Evolutionary conservation across 805 yeast species (phyloP).

Genomic region (Deakozyma indianensis): DNA sequence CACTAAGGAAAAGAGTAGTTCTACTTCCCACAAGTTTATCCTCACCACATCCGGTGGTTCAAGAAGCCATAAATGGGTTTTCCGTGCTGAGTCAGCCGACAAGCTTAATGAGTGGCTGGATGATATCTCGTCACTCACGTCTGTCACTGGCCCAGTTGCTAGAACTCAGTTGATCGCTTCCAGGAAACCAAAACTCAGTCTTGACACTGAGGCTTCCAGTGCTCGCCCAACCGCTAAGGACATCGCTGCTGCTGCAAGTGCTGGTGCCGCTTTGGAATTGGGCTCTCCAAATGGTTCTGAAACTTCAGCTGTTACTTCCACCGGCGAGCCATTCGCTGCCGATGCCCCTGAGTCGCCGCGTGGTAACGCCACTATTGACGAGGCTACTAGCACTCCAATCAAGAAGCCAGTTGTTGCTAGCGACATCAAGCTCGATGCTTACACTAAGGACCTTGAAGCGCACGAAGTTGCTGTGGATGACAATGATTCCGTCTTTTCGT

Average conservation of each 20-base stretch:
- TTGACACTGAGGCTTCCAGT: background rate
- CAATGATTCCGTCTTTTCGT: conserved; percentile 18
- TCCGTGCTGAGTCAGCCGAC: conserved; percentile 73
- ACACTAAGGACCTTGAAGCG: background rate
- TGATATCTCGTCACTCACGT: conserved; percentile 56
- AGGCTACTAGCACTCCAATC: conserved; percentile 9
- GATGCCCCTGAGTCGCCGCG: conserved; percentile 2
- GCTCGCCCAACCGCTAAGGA: conserved; percentile 3
- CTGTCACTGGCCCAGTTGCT: conserved; percentile 21
- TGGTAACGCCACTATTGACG: conserved; percentile 7
- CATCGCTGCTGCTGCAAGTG: conserved; percentile 5
- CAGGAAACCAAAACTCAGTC: conserved; percentile 1
- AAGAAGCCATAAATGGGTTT: conserved; percentile 61
- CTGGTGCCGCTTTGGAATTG: conserved; percentile 1
- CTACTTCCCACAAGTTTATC: conserved; percentile 46
- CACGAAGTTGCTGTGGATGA: conserved; percentile 11
- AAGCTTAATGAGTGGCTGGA: conserved; percentile 75
- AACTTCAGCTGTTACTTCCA: conserved; percentile 15
- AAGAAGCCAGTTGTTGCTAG: conserved; percentile 7
- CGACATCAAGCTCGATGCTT: conserved; percentile 3
- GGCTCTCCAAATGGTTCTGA: conserved; percentile 12
- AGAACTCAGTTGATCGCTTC: background rate
- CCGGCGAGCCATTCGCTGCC: conserved; percentile 13
- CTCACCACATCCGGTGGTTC: conserved; percentile 36
- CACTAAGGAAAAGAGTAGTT: conserved; percentile 39